Percentiles rank a stretch among this genome's conserved stretches.
Conservation (phyloP, 1,284 basidiomycete genomes). For the Malassezia cuniculi region DNA sequence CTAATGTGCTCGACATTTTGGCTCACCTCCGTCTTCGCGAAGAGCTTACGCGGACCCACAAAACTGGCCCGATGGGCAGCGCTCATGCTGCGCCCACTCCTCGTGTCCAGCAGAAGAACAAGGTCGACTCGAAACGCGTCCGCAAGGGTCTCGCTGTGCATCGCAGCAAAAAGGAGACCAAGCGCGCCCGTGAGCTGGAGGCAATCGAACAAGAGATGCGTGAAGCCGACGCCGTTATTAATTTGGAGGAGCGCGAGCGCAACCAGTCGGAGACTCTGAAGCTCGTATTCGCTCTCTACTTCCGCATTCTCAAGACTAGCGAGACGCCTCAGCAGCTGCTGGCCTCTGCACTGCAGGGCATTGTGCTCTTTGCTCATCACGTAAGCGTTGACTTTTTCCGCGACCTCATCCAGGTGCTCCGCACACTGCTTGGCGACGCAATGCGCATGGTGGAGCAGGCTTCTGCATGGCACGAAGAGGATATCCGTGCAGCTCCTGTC, state of each 20-base stretch:
- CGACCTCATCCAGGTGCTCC: slow-evolving; percentile 77
- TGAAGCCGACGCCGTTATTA: slow-evolving; percentile 75
- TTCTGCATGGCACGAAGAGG: slow-evolving; percentile 3
- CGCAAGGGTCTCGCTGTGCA: slow-evolving; percentile 35
- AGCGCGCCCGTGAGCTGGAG: slow-evolving; percentile 29
- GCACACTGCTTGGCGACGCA: slow-evolving; percentile 57
- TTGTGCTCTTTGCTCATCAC: slow-evolving; percentile 83
- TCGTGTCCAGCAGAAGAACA: slow-evolving; percentile 22
- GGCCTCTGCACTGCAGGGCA: slow-evolving; percentile 75
- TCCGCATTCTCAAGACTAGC: slow-evolving; percentile 82
- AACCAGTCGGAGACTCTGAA: slow-evolving; percentile 95
- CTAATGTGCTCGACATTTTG: slow-evolving; percentile 72
- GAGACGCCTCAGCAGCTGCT: slow-evolving; percentile 62
- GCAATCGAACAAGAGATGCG: slow-evolving; percentile 41
- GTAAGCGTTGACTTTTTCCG: slow-evolving; percentile 99
- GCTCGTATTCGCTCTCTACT: slow-evolving; percentile 92
- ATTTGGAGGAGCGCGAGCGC: slow-evolving; percentile 73
- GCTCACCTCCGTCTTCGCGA: slow-evolving; percentile 73
- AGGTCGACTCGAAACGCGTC: slow-evolving; percentile 23
- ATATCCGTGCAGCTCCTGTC: slow-evolving; percentile 7
- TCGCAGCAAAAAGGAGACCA: slow-evolving; percentile 38
- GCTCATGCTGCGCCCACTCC: slow-evolving; percentile 55
- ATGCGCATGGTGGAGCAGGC: slow-evolving; percentile 6
- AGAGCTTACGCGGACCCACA: slow-evolving; percentile 52
- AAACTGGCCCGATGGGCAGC: slow-evolving; percentile 44